phyloP scores from a whole-genome alignment of 164 flowering plant genomes.

The Magnolia kwangsiensis region DNA sequence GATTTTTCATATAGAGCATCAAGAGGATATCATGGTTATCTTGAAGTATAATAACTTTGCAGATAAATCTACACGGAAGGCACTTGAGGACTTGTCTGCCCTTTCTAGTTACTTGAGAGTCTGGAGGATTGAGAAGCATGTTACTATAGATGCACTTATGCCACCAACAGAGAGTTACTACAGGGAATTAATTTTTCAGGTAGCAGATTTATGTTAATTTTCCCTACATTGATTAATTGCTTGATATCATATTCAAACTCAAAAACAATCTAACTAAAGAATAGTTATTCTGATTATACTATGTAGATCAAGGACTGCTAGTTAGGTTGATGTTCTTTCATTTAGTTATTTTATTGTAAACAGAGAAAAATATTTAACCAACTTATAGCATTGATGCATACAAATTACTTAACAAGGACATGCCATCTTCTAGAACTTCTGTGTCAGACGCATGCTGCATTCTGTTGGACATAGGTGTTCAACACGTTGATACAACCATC shows the following conservation, averaged over 20 bases:
- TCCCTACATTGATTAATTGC: not conserved
- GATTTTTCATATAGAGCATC: not conserved
- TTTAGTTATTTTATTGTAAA: not conserved
- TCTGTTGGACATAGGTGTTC: no score
- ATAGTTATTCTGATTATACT: not conserved
- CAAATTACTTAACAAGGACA: no score
- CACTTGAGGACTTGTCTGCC: conserved; percentile 79
- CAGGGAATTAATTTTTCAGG: conserved; percentile 79
- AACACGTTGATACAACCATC: no score
- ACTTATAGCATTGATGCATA: not conserved
- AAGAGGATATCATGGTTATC: not conserved
- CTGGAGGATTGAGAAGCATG: conserved; percentile 72
- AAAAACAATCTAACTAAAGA: not conserved
- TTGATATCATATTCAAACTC: not conserved
- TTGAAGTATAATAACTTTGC: conserved; percentile 19
- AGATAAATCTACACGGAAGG: conserved; percentile 78
- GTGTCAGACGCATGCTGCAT: no score
- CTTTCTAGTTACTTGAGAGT: conserved; percentile 68
- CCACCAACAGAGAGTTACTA: conserved; percentile 81
- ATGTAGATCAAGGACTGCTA: not conserved
- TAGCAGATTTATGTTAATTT: conserved; percentile 13
- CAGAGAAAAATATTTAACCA: no score
- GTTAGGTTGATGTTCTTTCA: not conserved
- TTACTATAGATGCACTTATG: conserved; percentile 77
- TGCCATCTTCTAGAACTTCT: no score